Percentiles rank a stretch among this genome's conserved stretches.
phyloP scores from a whole-genome alignment of 495 filamentous ascomycete genomes.

The Hypoxylon trugodes region DNA sequence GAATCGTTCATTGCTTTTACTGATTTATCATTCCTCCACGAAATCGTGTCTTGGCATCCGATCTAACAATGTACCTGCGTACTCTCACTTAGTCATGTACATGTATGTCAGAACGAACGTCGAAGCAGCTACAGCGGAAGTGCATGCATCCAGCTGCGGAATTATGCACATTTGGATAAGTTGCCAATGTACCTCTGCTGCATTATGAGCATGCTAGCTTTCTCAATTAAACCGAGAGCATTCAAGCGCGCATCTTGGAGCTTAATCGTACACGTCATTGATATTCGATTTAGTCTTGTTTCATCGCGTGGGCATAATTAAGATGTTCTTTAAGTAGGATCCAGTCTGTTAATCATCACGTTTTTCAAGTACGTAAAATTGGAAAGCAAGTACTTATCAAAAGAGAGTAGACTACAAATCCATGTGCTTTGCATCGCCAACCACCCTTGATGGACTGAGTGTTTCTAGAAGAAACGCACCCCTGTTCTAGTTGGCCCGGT shows the following conservation, averaged over 20 bases:
- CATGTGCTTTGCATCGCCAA: neutral
- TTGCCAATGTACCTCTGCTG: no score
- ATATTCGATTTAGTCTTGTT: no score
- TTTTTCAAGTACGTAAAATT: neutral
- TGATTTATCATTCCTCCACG: constrained; percentile 39
- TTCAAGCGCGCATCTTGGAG: neutral
- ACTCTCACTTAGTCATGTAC: no score
- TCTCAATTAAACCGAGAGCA: no score
- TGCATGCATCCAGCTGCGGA: no score
- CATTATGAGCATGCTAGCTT: no score
- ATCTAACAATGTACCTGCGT: constrained; percentile 9
- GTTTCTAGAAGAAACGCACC: constrained; percentile 24
- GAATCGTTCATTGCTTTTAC: neutral
- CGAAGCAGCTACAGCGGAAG: no score
- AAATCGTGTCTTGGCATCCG: constrained; percentile 37
- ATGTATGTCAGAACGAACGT: no score
- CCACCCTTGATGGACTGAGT: constrained; percentile 7
- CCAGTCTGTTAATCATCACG: neutral
- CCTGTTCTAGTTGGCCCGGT: constrained; percentile 1
- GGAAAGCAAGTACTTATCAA: no score
- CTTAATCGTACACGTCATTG: neutral
- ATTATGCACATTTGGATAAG: no score
- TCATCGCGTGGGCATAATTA: no score
- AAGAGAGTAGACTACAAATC: neutral
- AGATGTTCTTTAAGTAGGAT: neutral